Base-by-base conservation (phyloP, 164 flowering plant species). In the Vitis rupestris region DNA sequence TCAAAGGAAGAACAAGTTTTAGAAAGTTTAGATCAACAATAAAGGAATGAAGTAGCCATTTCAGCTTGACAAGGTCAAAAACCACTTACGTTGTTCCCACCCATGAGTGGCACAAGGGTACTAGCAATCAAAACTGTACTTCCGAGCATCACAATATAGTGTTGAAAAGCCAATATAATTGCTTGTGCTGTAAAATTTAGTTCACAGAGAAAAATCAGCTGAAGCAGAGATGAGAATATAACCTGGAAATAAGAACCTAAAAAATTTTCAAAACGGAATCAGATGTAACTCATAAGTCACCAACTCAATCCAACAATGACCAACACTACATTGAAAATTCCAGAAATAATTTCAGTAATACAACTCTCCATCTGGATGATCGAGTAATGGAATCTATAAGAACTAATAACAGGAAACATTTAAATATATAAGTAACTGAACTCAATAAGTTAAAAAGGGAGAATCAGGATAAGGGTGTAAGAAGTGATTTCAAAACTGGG, bases 141-240 rank as follows among this genome's bases (percentile, higher is more conserved):
- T 67, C 99, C 99, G 62, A 94, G 89, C 94, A 86, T 84, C 61
- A 94, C 96, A 17, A 94, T 86, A 70, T 94, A 94, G 80, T 92
- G 99, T 67, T 94, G 96, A 77, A 94, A 94, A 63, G 88, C 99
- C 48, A 94, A 78, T n/a, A 90, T 0, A 16, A 75, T 13, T 3
- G 85, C 74, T 73, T 85, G 86, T 64, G 70, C 99, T 92, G 94
- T 60, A 66, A 74, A 78, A 81, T 56, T 53, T 10, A 67, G 74
- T 64, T 16, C 30, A 65, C 47, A 59, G 1, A 66, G 44, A 31
- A 54, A 16, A 50, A 59, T 71, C 59, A 71, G 37, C 67, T 51
- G 37, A 54, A 63, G 54, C 53, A 19, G 8, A 66, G 9, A 3
- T 15, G 23, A 50, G 52, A 16, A 9, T 9, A 0, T 10, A 19